Evolutionary conservation across 2,329 filamentous ascomycete genomes (phyloP), one percentile per base, ranked within the genome.

Genomic region (Atkinsonella texensis): DNA sequence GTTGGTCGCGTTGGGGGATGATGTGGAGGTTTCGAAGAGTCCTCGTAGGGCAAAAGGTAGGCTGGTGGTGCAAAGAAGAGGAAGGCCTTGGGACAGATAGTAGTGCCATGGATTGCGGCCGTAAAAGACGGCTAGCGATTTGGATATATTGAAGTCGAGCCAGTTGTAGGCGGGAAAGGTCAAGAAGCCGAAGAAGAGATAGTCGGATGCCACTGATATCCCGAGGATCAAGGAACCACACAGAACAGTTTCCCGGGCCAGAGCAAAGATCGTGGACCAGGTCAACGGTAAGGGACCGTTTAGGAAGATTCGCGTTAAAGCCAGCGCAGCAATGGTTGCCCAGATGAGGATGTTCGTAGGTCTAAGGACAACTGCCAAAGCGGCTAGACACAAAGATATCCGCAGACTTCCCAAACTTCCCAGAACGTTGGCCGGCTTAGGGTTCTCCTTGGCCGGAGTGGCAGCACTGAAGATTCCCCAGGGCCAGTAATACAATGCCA

Each of bases 261-360:
- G 70, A 38, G 77, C 64, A 39, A 73, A 56, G 32, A 79, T 64
- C 51, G 70, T 65, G n/a, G 69, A 68, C 48, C 65, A 59, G 2
- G 67, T 68, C 17, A 77, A 56, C 2, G 73, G 68, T 1, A 73
- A 73, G 20, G 64, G 56, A 40, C 66, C 67, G 12, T 60, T 56
- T 4, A 69, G 54, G 8, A 64, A 61, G 1, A 64, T 47, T 3
- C 69, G 56, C 17, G 75, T 72, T 53, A 83, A 69, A 35, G 76
- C 70, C 31, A 67, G 48, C 35, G 57, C 48, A 28, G 76, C 74
- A 55, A 96, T 69, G 40, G 77, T 77, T 11, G 81, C 68, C 91
- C 93, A 97, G 57, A 97, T 84, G 49, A 97, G 74, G 48, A 85
- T 61, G 65, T 97, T 97, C 13, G 93, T 97, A 10, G 91, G 93